Evolutionary conservation across 2,329 filamentous ascomycete genomes (phyloP), one percentile per base, ranked within the genome.

Genomic region (Ilyonectria destructans): DNA sequence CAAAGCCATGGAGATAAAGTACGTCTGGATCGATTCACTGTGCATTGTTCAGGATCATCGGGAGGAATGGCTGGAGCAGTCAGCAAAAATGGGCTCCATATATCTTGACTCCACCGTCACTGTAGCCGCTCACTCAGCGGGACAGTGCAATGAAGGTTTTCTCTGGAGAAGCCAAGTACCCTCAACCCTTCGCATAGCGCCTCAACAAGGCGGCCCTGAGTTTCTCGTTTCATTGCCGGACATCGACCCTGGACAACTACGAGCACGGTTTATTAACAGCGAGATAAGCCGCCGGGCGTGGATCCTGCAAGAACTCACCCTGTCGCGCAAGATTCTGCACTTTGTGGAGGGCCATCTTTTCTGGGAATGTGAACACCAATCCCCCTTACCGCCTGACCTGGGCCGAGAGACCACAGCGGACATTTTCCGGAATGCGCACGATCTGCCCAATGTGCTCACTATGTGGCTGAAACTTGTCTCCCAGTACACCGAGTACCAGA

Each of bases 81-180:
- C 35, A 7, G 12, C 21, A 6, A 37, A 57, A n/a, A 45, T 57
- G 54, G 54, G 54, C 0, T 37, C 31, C 35, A 56, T 56, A n/a
- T 56, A 56, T 4, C 8, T 35, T 6, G 33, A 31, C 7, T 54
- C 49, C 4, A 33, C 49, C 13, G 23, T 54, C 23, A 54, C 54
- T 12, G 19, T 57, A 10, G 54, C 54, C n/a, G 33, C 54, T 10
- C 54, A 57, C 19, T 57, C 54, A 6, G 33, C 33, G 7, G 31
- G 13, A 17, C 54, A 57, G 29, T 35, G 35, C 15, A 35, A 57
- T 33, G 54, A 57, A n/a, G 54, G 54, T 17, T 57, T 57, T 9
- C 33, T 57, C 3, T 57, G 54, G 54, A 29, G 54, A 23, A 37
- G 35, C 15, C 54, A 57, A 17, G 54, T 57, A 3, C n/a, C 31